Percentiles rank a stretch among this genome's conserved stretches.
phyloP scores from a whole-genome alignment of 495 filamentous ascomycete species.

The Hyaloscypha variabilis region DNA sequence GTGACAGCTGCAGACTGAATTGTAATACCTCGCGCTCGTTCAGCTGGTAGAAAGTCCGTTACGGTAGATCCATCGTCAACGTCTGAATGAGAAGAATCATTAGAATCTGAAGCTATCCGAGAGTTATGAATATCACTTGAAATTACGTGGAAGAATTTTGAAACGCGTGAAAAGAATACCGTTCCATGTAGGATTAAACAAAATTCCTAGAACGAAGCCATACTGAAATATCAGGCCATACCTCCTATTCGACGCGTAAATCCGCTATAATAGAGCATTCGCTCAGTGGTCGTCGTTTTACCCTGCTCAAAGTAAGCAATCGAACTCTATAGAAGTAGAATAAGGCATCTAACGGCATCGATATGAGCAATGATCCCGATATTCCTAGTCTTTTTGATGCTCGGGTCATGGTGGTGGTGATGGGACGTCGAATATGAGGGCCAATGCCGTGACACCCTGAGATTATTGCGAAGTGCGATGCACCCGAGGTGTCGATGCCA shows the following conservation, averaged over 20 bases:
- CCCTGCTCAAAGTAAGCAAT: conserved; percentile 54
- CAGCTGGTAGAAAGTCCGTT: conserved; percentile 95
- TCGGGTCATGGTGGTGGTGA: conserved; percentile 27
- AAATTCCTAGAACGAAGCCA: neutral
- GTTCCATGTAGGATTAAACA: neutral
- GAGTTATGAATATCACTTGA: neutral
- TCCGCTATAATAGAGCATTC: conserved; percentile 98
- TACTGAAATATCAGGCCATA: conserved; percentile 39
- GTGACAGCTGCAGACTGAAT: conserved; percentile 98
- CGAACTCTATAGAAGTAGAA: neutral
- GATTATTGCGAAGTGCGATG: neutral
- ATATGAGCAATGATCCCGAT: conserved; percentile 99
- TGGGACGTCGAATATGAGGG: conserved; percentile 17
- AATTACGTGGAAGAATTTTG: neutral
- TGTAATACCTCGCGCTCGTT: conserved; percentile 91
- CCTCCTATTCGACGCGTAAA: conserved; percentile 84
- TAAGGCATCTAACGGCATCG: conserved; percentile 70
- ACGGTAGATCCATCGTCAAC: conserved; percentile 97
- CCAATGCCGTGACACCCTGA: neutral
- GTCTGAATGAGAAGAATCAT: conserved; percentile 49
- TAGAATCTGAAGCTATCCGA: conserved; percentile 4
- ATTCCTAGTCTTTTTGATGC: conserved; percentile 69
- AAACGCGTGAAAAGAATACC: neutral
- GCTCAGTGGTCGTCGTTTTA: conserved; percentile 98
- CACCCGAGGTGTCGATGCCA: conserved; percentile 24